Conservation (phyloP, 2,329 filamentous ascomycete species). For the Plenodomus lindquistii region DNA sequence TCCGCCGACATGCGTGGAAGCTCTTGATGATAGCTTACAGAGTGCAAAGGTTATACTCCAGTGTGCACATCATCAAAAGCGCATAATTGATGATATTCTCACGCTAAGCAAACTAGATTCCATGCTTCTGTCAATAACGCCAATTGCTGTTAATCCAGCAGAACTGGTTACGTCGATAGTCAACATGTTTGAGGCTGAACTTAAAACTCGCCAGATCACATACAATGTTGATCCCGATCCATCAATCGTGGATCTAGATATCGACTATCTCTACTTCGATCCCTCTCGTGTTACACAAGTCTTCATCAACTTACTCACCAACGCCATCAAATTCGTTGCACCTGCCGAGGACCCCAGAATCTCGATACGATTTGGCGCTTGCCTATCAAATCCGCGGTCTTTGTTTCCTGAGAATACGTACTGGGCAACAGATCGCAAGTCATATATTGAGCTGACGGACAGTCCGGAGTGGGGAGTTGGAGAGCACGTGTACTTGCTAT, state of each 20-base stretch:
- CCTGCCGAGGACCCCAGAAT: slow-evolving; percentile 40
- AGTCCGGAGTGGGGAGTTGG: slow-evolving; percentile 43
- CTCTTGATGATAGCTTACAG: slow-evolving; percentile 35
- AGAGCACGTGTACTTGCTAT: slow-evolving; percentile 45
- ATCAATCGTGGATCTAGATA: slow-evolving; percentile 40
- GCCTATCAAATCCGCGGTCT: slow-evolving; percentile 21
- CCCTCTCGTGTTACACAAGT: slow-evolving; percentile 64
- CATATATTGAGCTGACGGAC: slow-evolving; percentile 25
- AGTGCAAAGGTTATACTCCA: slow-evolving; percentile 50
- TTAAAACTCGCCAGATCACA: slow-evolving; percentile 37
- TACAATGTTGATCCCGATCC: slow-evolving; percentile 40
- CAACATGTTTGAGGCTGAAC: slow-evolving; percentile 46
- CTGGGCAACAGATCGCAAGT: slow-evolving; percentile 32
- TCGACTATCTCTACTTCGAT: slow-evolving; percentile 49
- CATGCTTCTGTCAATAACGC: slow-evolving; percentile 49
- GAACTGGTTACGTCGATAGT: slow-evolving; percentile 43
- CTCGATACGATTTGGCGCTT: slow-evolving; percentile 45
- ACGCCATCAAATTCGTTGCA: slow-evolving; percentile 49
- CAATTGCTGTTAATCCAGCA: slow-evolving; percentile 43
- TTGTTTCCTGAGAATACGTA: slow-evolving; percentile 36
- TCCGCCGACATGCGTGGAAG: slow-evolving; percentile 27
- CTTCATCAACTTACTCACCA: slow-evolving; percentile 75
- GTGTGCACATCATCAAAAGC: slow-evolving; percentile 53
- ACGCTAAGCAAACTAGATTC: slow-evolving; percentile 53
- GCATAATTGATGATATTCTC: slow-evolving; percentile 54